These are phyloP conservation scores for Dictyostelium purpureum DNA, from an alignment of 78 protist species.

Conservation along the genomic window DNA sequence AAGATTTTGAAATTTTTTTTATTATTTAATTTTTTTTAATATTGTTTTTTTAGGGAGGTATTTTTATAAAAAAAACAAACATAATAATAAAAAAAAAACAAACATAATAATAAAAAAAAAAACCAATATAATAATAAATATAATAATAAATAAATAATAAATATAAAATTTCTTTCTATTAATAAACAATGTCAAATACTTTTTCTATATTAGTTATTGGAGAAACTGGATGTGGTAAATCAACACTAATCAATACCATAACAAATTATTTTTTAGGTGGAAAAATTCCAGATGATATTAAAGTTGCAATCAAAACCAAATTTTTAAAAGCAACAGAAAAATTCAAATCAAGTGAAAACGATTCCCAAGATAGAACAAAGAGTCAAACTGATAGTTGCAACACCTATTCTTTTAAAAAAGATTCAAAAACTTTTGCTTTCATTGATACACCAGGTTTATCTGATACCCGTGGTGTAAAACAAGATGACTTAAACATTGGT, in stretches of 20 bases:
- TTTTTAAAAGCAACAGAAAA: not conserved
- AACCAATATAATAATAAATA: no score
- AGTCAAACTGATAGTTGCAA: conserved; percentile 9
- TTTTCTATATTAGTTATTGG: not conserved
- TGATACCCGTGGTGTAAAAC: conserved; percentile 7
- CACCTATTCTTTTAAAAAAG: not conserved
- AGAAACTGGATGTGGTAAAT: conserved; percentile 19
- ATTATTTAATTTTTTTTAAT: no score
- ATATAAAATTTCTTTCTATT: no score
- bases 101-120: no score
- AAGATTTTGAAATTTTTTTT: no score
- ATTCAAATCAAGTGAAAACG: not conserved
- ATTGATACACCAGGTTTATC: conserved; percentile 34
- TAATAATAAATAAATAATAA: no score
- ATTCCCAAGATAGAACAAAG: not conserved
- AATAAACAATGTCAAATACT: no score
- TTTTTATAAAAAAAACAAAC: no score
- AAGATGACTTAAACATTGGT: conserved; percentile 11
- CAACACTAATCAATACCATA: not conserved
- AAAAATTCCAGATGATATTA: not conserved
- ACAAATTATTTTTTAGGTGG: not conserved
- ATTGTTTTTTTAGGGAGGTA: no score
- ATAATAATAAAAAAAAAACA: no score
- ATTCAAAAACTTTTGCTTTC: not conserved
- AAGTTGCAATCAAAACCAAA: not conserved